A percentile compares a stretch with the other conserved stretches of the same genome.
phyloP scores from a whole-genome alignment of 345 rosid species.

The Adansonia digitata region DNA sequence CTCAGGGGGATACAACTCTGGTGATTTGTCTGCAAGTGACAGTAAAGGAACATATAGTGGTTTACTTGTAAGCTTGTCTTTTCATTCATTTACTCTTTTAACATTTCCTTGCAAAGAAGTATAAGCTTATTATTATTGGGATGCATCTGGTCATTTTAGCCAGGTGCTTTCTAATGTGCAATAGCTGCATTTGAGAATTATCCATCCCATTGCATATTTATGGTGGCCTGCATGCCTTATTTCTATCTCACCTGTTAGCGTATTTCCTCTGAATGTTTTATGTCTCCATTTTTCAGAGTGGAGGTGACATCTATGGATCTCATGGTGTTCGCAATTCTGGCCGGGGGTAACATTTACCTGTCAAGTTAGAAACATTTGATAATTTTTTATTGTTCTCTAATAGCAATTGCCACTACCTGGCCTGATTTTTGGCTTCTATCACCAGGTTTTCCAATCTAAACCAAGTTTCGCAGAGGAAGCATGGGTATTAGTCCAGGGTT shows the following conservation, averaged over 20 bases:
- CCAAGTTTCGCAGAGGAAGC: slow-evolving; percentile 41
- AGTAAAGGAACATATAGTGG: slow-evolving; percentile 37
- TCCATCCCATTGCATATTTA: background rate
- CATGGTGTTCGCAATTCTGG: slow-evolving; percentile 23
- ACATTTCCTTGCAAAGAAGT: background rate
- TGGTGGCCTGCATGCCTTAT: background rate
- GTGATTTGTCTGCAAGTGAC: slow-evolving; percentile 32
- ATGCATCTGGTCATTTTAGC: background rate
- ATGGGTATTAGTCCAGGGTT: slow-evolving; percentile 35
- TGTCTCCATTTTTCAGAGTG: slow-evolving; percentile 20
- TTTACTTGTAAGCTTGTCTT: slow-evolving; percentile 35
- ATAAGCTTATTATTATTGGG: background rate
- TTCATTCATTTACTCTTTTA: background rate
- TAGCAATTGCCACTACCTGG: slow-evolving; percentile 3
- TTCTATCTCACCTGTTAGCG: background rate
- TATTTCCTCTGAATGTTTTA: background rate
- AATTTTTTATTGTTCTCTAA: background rate
- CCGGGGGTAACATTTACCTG: slow-evolving; percentile 31
- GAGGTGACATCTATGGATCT: slow-evolving; percentile 22
- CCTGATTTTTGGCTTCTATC: background rate
- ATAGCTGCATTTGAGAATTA: background rate
- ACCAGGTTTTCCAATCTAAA: slow-evolving; percentile 26
- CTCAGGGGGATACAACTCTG: slow-evolving; percentile 15
- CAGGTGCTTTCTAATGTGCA: background rate
- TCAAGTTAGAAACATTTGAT: background rate